Conservation (phyloP, 2,329 filamentous ascomycete species). For the Orbilia oligospora region DNA sequence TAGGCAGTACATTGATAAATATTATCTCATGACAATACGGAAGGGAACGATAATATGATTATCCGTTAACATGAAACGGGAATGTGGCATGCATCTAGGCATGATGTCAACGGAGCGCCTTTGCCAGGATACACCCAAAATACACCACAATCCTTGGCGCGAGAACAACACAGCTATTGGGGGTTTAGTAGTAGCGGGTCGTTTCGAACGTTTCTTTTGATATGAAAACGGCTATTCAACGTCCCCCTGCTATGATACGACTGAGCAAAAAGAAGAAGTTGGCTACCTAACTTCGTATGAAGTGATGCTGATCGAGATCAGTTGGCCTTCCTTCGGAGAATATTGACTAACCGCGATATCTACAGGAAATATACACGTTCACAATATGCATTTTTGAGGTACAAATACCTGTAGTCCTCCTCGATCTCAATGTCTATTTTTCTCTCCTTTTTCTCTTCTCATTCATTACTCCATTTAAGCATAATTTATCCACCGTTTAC, state of each 20-base stretch:
- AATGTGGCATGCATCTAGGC: conserved; percentile 56
- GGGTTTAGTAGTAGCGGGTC: conserved; percentile 15
- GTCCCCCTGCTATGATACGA: conserved; percentile 28
- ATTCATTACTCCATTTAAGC: not conserved
- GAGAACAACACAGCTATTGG: conserved; percentile 47
- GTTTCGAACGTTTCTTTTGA: conserved; percentile 12
- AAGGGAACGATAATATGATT: conserved; percentile 29
- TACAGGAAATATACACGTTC: not conserved
- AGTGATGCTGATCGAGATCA: conserved; percentile 37
- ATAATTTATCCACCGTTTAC: not conserved
- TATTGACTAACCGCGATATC: conserved; percentile 28
- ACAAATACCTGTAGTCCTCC: conserved; percentile 39
- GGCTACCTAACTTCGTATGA: conserved; percentile 54
- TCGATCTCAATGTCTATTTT: not conserved
- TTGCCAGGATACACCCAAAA: conserved; percentile 32
- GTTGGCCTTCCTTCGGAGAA: conserved; percentile 27
- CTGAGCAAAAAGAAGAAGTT: conserved; percentile 5
- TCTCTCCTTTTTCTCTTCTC: conserved; percentile 1
- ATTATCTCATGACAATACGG: conserved; percentile 27
- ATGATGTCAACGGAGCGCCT: conserved; percentile 46
- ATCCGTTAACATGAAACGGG: conserved; percentile 47
- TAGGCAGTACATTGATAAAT: conserved; percentile 43
- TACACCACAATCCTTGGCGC: conserved; percentile 51
- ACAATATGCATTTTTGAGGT: conserved; percentile 4
- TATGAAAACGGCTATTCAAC: conserved; percentile 28